These are phyloP conservation scores for Aspergillus vadensis DNA, from an alignment of 2,329 filamentous ascomycete species.

Conservation along the genomic window DNA sequence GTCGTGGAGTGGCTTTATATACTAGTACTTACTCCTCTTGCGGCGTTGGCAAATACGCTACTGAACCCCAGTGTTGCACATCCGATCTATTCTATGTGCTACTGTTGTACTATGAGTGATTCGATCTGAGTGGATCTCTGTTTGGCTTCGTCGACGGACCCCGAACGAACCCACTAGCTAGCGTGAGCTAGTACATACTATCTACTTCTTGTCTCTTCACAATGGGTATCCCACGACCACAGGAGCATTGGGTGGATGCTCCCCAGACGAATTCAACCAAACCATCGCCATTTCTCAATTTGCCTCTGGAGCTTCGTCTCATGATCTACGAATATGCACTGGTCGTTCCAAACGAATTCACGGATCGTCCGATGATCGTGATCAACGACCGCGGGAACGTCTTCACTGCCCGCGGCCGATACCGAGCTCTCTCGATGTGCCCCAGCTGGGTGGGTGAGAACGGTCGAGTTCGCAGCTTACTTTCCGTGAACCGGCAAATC, in stretches of 20 bases:
- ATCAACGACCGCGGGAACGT: constrained; percentile 35
- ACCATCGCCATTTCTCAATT: constrained; percentile 26
- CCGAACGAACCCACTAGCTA: background rate
- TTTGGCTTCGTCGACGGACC: background rate
- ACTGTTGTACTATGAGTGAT: background rate
- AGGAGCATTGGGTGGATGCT: background rate
- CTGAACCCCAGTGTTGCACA: background rate
- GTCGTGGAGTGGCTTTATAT: background rate
- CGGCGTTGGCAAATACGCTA: background rate
- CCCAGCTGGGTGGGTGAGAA: constrained; percentile 38
- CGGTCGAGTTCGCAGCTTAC: constrained; percentile 33
- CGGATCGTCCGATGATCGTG: constrained; percentile 36
- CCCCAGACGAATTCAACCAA: background rate
- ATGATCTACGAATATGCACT: constrained; percentile 40
- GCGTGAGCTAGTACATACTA: background rate
- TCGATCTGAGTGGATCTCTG: background rate
- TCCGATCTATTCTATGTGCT: background rate
- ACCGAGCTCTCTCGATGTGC: constrained; percentile 36
- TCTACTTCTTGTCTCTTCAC: background rate
- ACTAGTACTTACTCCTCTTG: background rate
- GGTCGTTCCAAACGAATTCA: constrained; percentile 34
- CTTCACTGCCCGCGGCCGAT: constrained; percentile 35
- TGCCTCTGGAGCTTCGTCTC: constrained; percentile 36
- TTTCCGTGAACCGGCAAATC: constrained; percentile 37
- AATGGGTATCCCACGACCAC: background rate